Base-by-base conservation (phyloP, 169 alveolate genomes). In the Plasmodium falciparum region DNA sequence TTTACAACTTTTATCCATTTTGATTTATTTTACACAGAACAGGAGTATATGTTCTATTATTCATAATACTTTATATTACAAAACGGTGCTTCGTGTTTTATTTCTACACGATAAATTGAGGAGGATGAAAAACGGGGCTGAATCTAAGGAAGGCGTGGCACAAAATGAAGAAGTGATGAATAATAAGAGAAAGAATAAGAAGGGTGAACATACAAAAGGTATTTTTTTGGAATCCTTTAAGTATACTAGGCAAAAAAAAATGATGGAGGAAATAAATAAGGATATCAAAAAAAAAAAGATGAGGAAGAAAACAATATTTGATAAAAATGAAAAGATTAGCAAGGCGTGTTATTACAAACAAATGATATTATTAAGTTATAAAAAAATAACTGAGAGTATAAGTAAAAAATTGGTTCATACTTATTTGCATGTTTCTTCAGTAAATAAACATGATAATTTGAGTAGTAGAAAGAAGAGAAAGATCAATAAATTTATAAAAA, bases 11-110 rank as follows among this genome's bases (percentile, higher is more conserved):
- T 20, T 72, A 43, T 86, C 76, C 15, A 86, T 86, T 17, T 39
- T 86, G 47, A 72, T 47, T 20, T 26, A 69, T 50, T 86, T 86
- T 67, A 86, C 88, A 29, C 92, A 73, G 62, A 74, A 74, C 63
- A 72, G 49, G 50, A 67, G 29, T 33, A 52, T 86, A 20, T 8
- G n/a, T 17, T 47, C 43, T n/a, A 58, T 61, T n/a, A 58, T 61
- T 62, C 92, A 86, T 45, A 50, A 54, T 39, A 13, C 12, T 54
- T 50, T 88, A n/a, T 86, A 86, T 54, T 86, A 71, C 63, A 73
- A 86, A 39, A 49, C 73, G 52, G 29, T 86, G 22, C 62, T 59
- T 39, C 39, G 39, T 24, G 43, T 72, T 15, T 24, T 86, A 2
- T 45, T 43, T 7, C 17, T 59, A 33, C 20, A 43, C 24, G 73